These are phyloP conservation scores for Magnusiomyces clavatus DNA, from an alignment of 1,139 yeast genomes.

Conservation along the genomic window DNA sequence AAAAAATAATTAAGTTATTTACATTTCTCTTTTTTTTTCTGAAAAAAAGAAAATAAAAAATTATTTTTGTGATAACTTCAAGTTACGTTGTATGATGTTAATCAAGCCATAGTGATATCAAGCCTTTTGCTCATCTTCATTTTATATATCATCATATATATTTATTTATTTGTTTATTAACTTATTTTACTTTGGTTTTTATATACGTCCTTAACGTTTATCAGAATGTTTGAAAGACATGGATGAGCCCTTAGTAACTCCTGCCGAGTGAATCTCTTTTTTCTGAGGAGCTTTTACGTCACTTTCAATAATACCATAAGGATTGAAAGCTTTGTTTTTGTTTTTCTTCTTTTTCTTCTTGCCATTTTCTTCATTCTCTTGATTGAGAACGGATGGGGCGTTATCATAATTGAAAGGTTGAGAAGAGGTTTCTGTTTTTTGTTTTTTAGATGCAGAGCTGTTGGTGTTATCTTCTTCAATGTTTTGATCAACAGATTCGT, in stretches of 20 bases:
- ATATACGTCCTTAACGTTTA: background rate
- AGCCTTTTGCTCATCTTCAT: no score
- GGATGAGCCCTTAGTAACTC: background rate
- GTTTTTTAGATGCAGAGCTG: background rate
- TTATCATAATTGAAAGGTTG: constrained; percentile 10
- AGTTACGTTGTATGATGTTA: no score
- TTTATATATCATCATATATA: no score
- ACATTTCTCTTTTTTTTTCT: no score
- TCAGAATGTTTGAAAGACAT: constrained; percentile 2
- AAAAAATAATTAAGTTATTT: no score
- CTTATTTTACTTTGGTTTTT: background rate
- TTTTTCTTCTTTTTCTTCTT: background rate
- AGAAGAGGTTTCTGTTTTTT: background rate
- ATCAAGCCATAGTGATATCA: no score
- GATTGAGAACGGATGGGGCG: constrained; percentile 12
- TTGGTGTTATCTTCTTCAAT: background rate
- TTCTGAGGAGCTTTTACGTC: background rate
- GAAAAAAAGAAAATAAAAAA: no score
- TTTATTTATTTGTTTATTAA: background rate
- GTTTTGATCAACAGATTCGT: background rate
- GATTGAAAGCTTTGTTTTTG: constrained; percentile 7
- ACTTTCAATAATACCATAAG: constrained; percentile 4
- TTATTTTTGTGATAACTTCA: no score
- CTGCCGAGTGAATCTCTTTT: constrained; percentile 1
- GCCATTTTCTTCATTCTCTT: constrained; percentile 3